phyloP scores from a whole-genome alignment of 805 yeast species.

The Spathaspora girioi region DNA sequence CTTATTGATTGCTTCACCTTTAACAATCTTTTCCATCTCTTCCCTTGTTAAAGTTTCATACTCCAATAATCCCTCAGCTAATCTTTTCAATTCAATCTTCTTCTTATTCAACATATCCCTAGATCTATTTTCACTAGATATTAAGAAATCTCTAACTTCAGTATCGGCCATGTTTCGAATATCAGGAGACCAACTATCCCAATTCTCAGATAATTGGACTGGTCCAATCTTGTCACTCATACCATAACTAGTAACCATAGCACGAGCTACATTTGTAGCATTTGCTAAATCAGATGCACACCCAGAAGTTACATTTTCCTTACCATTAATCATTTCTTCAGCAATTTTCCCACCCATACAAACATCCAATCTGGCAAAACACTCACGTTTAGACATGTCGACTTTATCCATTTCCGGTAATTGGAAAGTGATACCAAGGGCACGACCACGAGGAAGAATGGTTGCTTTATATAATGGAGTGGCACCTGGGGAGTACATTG shows the following conservation, averaged over 20 bases:
- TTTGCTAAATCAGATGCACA: constrained; percentile 87
- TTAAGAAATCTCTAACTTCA: constrained; percentile 75
- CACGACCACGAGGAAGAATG: constrained; percentile 93
- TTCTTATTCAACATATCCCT: constrained; percentile 59
- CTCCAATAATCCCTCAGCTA: constrained; percentile 91
- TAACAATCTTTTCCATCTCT: constrained; percentile 83
- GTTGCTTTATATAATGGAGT: constrained; percentile 96
- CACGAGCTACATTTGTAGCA: constrained; percentile 91
- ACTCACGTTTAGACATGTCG: constrained; percentile 85
- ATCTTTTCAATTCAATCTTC: constrained; percentile 69
- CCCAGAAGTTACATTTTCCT: constrained; percentile 91
- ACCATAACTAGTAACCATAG: constrained; percentile 96
- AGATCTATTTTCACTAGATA: constrained; percentile 78
- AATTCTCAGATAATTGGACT: constrained; percentile 79
- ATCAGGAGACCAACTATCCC: constrained; percentile 93
- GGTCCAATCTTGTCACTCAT: constrained; percentile 96
- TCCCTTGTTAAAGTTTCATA: constrained; percentile 91
- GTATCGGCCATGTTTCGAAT: constrained; percentile 88
- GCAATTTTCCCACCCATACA: constrained; percentile 99
- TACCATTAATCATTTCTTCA: constrained; percentile 88
- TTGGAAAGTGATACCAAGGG: constrained; percentile 94
- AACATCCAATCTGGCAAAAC: constrained; percentile 88
- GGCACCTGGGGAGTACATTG: constrained; percentile 90
- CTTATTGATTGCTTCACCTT: constrained; percentile 72
- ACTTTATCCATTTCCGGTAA: constrained; percentile 98